A percentile compares a stretch with the other conserved stretches of the same genome.
Conservation (phyloP, 2,329 filamentous ascomycete species). For the Alternaria angustiovoidea region DNA sequence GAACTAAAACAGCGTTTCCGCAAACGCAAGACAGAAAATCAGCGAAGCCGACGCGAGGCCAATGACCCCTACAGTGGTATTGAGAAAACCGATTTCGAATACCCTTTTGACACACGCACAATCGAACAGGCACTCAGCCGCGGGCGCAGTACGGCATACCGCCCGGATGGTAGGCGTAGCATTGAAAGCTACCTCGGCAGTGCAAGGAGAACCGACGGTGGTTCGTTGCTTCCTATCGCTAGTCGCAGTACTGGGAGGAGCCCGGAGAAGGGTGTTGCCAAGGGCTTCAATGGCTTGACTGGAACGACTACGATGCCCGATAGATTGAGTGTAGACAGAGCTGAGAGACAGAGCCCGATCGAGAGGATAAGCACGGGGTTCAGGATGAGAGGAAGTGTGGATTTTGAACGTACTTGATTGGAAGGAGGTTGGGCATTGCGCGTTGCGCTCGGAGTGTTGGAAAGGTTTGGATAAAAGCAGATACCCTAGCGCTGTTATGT, state of each 20-base stretch:
- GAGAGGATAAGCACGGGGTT: conserved; percentile 47
- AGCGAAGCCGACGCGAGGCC: not conserved
- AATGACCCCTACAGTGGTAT: conserved; percentile 3
- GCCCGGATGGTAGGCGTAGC: conserved; percentile 32
- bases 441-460: not conserved
- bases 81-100: conserved; percentile 25
- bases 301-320: conserved; percentile 19
- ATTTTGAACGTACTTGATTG: conserved; percentile 29
- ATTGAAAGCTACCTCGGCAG: conserved; percentile 41
- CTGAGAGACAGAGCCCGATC: conserved; percentile 28
- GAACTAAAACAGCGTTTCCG: conserved; percentile 32
- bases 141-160: conserved; percentile 34
- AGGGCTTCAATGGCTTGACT: conserved; percentile 17
- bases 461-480: not conserved
- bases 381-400: conserved; percentile 41
- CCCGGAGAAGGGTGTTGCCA: conserved; percentile 19
- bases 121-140: conserved; percentile 40
- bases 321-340: conserved; percentile 29
- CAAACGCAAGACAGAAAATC: conserved; percentile 7
- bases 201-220: conserved; percentile 15
- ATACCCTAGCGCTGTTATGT: conserved; percentile 5
- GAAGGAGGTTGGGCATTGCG: not conserved
- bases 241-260: conserved; percentile 42
- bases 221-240: conserved; percentile 38
- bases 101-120: conserved; percentile 32